Base-by-base conservation (phyloP, 2,329 filamentous ascomycete species). In the Neodidymelliopsis sp. region DNA sequence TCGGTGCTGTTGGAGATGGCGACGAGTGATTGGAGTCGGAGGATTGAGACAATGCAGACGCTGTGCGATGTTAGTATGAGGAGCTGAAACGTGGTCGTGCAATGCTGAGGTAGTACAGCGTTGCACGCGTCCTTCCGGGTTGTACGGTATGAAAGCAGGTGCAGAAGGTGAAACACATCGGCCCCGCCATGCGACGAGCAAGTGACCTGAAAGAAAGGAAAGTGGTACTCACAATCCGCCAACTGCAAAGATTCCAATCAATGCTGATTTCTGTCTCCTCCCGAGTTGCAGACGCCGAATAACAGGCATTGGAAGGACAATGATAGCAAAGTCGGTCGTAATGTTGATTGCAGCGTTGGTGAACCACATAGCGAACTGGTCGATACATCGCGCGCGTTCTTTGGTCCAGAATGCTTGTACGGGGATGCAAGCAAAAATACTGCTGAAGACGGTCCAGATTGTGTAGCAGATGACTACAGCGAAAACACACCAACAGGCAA, bases 161-260 rank as follows among this genome's bases (percentile, higher is more conserved):
- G 45, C 37, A 53, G 38, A 43, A n/a, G 12, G 28, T 53, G 27
- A 25, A 50, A 33, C 24, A 10, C 18, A n/a, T 25, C 15, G 35
- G 39, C 30, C 24, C 20, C 24, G 23, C 47, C 41, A 43, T 35
- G 33, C 42, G 46, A 30, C 12, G 31, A 23, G 6, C 15, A 13
- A 23, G 30, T 20, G 28, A n/a, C 20, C 13, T 9, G 20, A 6
- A 8, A 5, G 16, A 15, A 27, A 15, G 8, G 16, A 25, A 33
- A 12, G 30, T 33, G 38, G 3, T 37, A 70, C 72, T 65, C 63
- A 75, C 74, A 75, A 73, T 20, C 66, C 66, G 20, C 74, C 74
- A 9, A 76, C 55, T 6, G 67, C 66, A 37, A 76, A 76, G 20
- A 76, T 67, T 5, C 60, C 62, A 6, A 64, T 60, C 4, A 76